Evolutionary conservation across 176 grass and related monocot genomes (phyloP), one percentile per base, ranked within the genome.

Genomic region (Avena insularis): DNA sequence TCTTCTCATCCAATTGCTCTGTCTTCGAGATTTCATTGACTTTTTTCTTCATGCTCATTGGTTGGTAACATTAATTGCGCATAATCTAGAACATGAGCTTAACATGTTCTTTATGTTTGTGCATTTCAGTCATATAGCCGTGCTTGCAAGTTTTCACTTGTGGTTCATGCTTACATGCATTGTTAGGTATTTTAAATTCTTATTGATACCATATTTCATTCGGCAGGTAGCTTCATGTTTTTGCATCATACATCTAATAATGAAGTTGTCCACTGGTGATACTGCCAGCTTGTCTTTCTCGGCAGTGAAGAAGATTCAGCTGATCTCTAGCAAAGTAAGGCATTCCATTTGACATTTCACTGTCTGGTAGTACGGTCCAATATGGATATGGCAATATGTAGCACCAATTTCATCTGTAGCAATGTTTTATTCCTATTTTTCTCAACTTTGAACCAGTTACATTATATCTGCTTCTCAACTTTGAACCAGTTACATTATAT

Each of bases 251-350:
- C 90, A 91, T 90, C 84, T 98, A 69, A 92, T 96, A 71, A 79
- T 11, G 29, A 98, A 94, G 88, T 79, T 94, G 55, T 88, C 69
- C 38, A 76, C 48, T 69, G 85, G 88, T 84, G 85, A 94, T 91
- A 78, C 86, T 72, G 92, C 90, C 20, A 92, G 88, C 84, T 85
- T 98, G 72, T 96, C 93, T 43, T 81, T 95, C 72, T 91, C 93
- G 45, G 48, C 94, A 62, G 72, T 91, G 79, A 92, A 94, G 82
- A 91, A 84, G 86, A 83, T 98, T 78, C 79, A 83, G 73, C 23
- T 77, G 25, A 85, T 96, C 69, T 91, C 68, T 71, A 55, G 46
- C 50, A 94, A 90, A 91, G 90, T 98, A 89, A 83, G 78, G 40
- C 61, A 79, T 76, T 23, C 9, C 43, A 4, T 81, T 88, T 64